These are phyloP conservation scores for Samsoniella hepiali DNA, from an alignment of 2,329 filamentous ascomycete genomes.

Conservation along the genomic window DNA sequence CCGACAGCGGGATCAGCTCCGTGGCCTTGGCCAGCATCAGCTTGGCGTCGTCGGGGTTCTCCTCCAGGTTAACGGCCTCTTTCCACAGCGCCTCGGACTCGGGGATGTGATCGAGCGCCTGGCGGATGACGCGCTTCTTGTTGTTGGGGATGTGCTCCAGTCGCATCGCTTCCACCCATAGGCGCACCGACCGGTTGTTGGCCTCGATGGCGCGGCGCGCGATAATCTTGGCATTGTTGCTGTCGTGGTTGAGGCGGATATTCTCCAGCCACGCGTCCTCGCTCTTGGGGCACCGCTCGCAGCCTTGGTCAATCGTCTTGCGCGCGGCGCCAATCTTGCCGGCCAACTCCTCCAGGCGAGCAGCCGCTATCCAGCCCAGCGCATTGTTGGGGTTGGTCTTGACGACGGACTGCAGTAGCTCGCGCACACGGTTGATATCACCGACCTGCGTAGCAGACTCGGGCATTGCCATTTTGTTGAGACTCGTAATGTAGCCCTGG, in stretches of 20 bases:
- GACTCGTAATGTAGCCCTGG: conserved; percentile 90
- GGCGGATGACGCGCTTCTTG: conserved; percentile 88
- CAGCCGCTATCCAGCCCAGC: conserved; percentile 92
- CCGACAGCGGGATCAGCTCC: conserved; percentile 87
- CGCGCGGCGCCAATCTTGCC: conserved; percentile 88
- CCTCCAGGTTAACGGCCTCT: conserved; percentile 91
- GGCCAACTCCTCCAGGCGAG: conserved; percentile 86
- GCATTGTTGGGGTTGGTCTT: conserved; percentile 95
- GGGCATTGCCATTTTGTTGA: conserved; percentile 76
- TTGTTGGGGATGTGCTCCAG: conserved; percentile 77
- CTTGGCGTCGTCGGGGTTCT: conserved; percentile 81
- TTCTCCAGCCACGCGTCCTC: conserved; percentile 97
- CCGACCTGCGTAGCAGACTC: conserved; percentile 82
- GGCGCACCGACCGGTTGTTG: conserved; percentile 79
- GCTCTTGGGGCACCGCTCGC: conserved; percentile 86
- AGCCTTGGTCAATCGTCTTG: conserved; percentile 83
- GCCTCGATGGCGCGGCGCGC: conserved; percentile 89
- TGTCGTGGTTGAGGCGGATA: conserved; percentile 80
- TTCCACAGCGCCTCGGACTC: conserved; percentile 98
- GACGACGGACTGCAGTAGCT: conserved; percentile 92
- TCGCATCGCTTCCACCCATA: conserved; percentile 96
- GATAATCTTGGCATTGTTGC: conserved; percentile 91
- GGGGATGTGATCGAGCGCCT: conserved; percentile 87
- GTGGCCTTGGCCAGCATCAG: conserved; percentile 91
- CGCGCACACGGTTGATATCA: conserved; percentile 89